A percentile compares a stretch with the other conserved stretches of the same genome.
Conservation (phyloP, 306 rosid genomes). For the Vachellia pachyceras region DNA sequence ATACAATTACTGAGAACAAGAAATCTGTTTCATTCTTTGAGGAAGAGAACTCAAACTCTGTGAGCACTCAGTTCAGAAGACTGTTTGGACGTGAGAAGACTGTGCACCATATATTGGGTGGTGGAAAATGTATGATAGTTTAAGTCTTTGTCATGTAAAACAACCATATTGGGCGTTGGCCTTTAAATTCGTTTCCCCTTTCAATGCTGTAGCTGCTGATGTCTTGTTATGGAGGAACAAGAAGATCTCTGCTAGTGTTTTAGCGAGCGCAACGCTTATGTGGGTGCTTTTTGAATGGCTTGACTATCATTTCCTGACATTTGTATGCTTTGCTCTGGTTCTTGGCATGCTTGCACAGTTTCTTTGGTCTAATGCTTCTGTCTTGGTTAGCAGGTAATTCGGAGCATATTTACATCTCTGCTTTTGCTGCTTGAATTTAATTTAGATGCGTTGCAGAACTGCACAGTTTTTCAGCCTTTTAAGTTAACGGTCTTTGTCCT, state of each 20-base stretch:
- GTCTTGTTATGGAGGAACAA: constrained; percentile 94
- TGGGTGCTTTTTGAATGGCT: constrained; percentile 98
- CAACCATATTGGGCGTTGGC: constrained; percentile 29
- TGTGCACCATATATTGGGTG: constrained; percentile 78
- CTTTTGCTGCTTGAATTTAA: constrained; percentile 7
- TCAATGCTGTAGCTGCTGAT: constrained; percentile 76
- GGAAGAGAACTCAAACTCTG: constrained; percentile 55
- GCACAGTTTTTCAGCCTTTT: not conserved
- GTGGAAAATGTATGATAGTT: constrained; percentile 78
- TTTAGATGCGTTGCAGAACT: constrained; percentile 18
- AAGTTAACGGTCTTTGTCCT: constrained; percentile 25
- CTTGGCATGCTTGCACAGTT: constrained; percentile 82
- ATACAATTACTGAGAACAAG: constrained; percentile 63
- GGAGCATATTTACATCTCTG: constrained; percentile 31
- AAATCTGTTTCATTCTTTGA: constrained; percentile 61
- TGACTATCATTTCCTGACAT: constrained; percentile 71
- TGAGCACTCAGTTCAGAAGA: constrained; percentile 56
- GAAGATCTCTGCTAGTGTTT: constrained; percentile 87
- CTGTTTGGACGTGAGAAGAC: constrained; percentile 85
- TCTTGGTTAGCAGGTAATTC: constrained; percentile 64
- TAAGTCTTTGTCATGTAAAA: constrained; percentile 21
- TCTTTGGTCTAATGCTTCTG: constrained; percentile 79
- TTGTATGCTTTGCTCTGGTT: constrained; percentile 62
- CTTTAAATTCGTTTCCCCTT: constrained; percentile 14
- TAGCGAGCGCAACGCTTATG: constrained; percentile 65